Percentiles rank a stretch among this genome's conserved stretches.
These are phyloP conservation scores for Coffea eugenioides DNA, from an alignment of 257 asterid species.

Conservation along the genomic window DNA sequence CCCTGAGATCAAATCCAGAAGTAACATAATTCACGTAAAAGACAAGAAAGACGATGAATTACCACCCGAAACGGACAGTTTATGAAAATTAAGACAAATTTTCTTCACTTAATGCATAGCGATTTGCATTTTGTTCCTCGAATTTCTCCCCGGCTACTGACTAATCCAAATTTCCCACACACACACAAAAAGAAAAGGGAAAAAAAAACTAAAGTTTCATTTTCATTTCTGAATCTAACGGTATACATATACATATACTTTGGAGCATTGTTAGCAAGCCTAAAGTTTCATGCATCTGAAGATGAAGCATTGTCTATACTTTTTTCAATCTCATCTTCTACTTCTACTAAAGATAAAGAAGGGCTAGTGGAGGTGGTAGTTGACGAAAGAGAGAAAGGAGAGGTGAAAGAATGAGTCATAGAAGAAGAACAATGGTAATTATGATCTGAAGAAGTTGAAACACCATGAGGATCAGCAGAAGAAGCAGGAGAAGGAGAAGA, in stretches of 20 bases:
- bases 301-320: conserved; percentile 19
- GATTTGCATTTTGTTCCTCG: background rate
- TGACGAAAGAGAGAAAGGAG: conserved; percentile 63
- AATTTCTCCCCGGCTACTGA: background rate
- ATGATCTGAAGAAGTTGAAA: conserved; percentile 7
- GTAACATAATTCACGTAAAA: background rate
- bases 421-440: conserved; percentile 33
- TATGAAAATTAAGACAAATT: background rate
- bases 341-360: conserved; percentile 34
- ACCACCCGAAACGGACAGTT: conserved; percentile 4
- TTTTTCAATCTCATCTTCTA: conserved; percentile 35
- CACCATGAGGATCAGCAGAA: conserved; percentile 3
- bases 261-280: background rate
- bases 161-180: no score
- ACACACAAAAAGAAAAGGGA: no score
- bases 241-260: background rate
- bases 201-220: background rate
- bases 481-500: conserved; percentile 7
- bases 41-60: background rate
- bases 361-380: conserved; percentile 39
- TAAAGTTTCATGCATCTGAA: background rate
- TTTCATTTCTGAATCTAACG: background rate
- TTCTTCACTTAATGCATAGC: background rate
- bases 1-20: background rate
- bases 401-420: conserved; percentile 48